Evolutionary conservation across 148 eudicot species (phyloP), one percentile per base, ranked within the genome.

Genomic region (Rhododendron griersonianum): DNA sequence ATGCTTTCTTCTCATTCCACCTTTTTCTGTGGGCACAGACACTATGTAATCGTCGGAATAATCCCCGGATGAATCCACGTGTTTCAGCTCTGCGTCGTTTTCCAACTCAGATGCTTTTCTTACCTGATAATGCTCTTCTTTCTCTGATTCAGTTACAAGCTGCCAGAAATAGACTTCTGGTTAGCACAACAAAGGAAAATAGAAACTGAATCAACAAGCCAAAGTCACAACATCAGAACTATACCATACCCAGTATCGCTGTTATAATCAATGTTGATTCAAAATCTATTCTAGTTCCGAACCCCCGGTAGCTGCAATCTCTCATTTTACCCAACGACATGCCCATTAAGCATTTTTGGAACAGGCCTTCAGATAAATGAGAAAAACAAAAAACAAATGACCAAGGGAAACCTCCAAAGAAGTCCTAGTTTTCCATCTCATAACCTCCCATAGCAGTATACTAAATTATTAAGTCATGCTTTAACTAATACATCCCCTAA

Each of bases 1-100:
- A 89, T 95, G 98, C 85, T 98, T 98, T 91, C 99, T 93, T 88
- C 96, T 93, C 90, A 92, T 91, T 84, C 96, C 95, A 80, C 98
- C 96, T 83, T 89, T 93, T n/a, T 92, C 89, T 48, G 93, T 89
- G 30, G 92, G 90, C 80, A 88, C 85, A 61, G 90, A 90, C 47
- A 84, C 86, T 44, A 76, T 55, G 65, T 86, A 91, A 71, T 90
- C 93, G 84, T 95, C 95, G 23, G 96, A 89, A 88, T 89, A 87
- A 65, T 89, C 88, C 83, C 84, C 93, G 13, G 83, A 87, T 55
- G 92, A 91, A 88, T 91, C 92, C 82, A 74, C 37, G 35, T 67
- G 87, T 87, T 90, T 90, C 78, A 83, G 91, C 47, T 92, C 92
- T 33, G 81, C 75, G 21, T 88, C 94, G 85, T 87, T 88, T 71